Percentiles rank a stretch among this genome's conserved stretches.
phyloP scores from a whole-genome alignment of 2,329 filamentous ascomycete species.

The Rutstroemia sydowiana region DNA sequence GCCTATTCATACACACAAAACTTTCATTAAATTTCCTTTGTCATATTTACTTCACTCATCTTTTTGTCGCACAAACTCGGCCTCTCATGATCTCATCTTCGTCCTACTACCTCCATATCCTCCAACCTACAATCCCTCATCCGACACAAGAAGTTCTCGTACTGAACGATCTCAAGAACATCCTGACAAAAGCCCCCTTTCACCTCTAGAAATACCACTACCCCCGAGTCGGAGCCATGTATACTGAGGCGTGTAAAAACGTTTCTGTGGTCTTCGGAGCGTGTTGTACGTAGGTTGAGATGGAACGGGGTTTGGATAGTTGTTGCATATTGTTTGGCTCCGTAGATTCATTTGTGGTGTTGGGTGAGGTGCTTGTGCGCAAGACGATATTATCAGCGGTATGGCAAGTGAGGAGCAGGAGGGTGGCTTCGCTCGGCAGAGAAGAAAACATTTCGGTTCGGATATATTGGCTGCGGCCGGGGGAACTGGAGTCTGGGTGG shows the following conservation, averaged over 20 bases:
- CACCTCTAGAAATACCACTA: background rate
- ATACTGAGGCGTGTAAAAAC: background rate
- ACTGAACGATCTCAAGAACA: background rate
- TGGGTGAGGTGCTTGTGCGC: background rate
- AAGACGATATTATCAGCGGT: too few species aligned
- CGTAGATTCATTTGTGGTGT: background rate
- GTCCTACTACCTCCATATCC: background rate
- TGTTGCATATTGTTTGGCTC: background rate
- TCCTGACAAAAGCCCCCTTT: background rate
- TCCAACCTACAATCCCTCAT: background rate
- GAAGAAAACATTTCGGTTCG: too few species aligned
- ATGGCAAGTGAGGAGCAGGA: too few species aligned
- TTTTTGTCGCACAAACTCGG: too few species aligned
- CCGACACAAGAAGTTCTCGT: background rate
- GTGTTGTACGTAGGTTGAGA: background rate
- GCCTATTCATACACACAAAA: too few species aligned
- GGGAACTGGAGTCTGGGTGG: too few species aligned
- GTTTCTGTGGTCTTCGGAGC: background rate
- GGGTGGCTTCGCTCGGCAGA: too few species aligned
- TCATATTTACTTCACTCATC: too few species aligned
- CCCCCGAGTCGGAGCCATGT: conserved; percentile 1
- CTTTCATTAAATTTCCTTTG: too few species aligned
- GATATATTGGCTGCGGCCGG: too few species aligned
- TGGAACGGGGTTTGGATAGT: background rate
- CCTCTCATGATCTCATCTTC: too few species aligned